Conservation (phyloP, 495 filamentous ascomycete species). For the Neohortaea acidophila region DNA sequence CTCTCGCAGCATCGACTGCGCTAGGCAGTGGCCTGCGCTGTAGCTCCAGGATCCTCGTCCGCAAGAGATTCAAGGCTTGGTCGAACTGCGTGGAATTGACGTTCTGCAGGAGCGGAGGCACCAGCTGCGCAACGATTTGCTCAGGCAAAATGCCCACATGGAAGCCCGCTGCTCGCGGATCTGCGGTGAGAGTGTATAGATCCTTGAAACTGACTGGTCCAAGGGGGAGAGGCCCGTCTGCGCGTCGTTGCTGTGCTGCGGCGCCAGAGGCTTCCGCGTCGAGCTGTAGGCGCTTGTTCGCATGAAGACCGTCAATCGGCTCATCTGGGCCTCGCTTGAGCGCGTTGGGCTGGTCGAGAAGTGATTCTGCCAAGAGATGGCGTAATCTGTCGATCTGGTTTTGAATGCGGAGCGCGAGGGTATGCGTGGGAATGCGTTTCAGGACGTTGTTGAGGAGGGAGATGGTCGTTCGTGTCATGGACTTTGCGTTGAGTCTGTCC, state of each 20-base stretch:
- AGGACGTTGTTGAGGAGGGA: slow-evolving; percentile 64
- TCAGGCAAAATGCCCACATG: slow-evolving; percentile 61
- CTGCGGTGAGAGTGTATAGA: slow-evolving; percentile 68
- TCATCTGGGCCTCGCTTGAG: slow-evolving; percentile 62
- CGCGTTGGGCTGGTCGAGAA: slow-evolving; percentile 52
- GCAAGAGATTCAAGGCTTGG: slow-evolving; percentile 48
- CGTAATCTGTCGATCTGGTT: slow-evolving; percentile 65
- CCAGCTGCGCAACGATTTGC: slow-evolving; percentile 53
- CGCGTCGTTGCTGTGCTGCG: slow-evolving; percentile 27
- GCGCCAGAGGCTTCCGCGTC: slow-evolving; percentile 31
- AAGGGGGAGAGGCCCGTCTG: slow-evolving; percentile 47
- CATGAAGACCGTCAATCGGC: slow-evolving; percentile 52
- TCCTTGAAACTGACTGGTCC: slow-evolving; percentile 64
- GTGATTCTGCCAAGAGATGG: slow-evolving; percentile 55
- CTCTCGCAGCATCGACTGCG: too few species aligned
- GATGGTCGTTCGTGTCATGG: slow-evolving; percentile 84
- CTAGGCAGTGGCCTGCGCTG: slow-evolving; percentile 19
- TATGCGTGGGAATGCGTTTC: slow-evolving; percentile 58
- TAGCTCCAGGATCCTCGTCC: slow-evolving; percentile 33
- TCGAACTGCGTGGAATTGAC: slow-evolving; percentile 50
- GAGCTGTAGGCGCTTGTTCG: slow-evolving; percentile 53
- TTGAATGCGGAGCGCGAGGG: slow-evolving; percentile 55
- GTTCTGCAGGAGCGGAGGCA: slow-evolving; percentile 46
- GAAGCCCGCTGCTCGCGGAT: slow-evolving; percentile 56
- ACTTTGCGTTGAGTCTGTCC: slow-evolving; percentile 66